Conservation (phyloP, 768 basidiomycete genomes). For the Melanogaster broomeanus region DNA sequence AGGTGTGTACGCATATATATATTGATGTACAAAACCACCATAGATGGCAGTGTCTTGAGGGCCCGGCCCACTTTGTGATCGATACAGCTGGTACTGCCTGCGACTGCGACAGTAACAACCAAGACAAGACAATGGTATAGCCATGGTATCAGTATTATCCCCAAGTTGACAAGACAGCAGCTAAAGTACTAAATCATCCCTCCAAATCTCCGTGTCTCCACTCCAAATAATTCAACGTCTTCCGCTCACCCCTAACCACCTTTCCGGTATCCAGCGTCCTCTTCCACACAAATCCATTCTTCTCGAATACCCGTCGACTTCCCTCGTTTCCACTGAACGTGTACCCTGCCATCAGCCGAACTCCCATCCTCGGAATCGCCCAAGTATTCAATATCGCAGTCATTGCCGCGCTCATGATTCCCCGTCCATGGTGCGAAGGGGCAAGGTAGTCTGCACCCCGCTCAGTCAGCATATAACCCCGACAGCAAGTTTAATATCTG, state of each 20-base stretch:
- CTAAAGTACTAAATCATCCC: no score
- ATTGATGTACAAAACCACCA: background rate
- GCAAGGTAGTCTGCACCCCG: slow-evolving; percentile 55
- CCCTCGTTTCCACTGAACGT: slow-evolving; percentile 56
- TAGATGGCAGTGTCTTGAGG: slow-evolving; percentile 20
- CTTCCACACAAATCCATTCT: slow-evolving; percentile 55
- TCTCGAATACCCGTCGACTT: slow-evolving; percentile 66
- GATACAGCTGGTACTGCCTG: no score
- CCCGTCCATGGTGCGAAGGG: slow-evolving; percentile 60
- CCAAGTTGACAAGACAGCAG: no score
- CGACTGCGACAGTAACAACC: no score
- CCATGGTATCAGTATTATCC: no score
- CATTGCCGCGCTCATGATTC: slow-evolving; percentile 74
- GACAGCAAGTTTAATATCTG: slow-evolving; percentile 7
- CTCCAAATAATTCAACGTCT: slow-evolving; percentile 37
- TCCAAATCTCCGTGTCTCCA: slow-evolving; percentile 31
- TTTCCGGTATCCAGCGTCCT: slow-evolving; percentile 41
- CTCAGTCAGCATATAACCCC: background rate
- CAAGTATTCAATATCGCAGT: slow-evolving; percentile 54
- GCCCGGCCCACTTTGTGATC: no score
- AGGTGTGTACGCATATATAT: no score
- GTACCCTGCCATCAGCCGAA: slow-evolving; percentile 44
- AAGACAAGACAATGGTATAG: no score
- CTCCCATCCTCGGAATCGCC: slow-evolving; percentile 67
- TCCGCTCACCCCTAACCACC: slow-evolving; percentile 38